These are phyloP conservation scores for Globisporangium yorkense DNA, from an alignment of 352 stramenopile genomes.

Conservation along the genomic window DNA sequence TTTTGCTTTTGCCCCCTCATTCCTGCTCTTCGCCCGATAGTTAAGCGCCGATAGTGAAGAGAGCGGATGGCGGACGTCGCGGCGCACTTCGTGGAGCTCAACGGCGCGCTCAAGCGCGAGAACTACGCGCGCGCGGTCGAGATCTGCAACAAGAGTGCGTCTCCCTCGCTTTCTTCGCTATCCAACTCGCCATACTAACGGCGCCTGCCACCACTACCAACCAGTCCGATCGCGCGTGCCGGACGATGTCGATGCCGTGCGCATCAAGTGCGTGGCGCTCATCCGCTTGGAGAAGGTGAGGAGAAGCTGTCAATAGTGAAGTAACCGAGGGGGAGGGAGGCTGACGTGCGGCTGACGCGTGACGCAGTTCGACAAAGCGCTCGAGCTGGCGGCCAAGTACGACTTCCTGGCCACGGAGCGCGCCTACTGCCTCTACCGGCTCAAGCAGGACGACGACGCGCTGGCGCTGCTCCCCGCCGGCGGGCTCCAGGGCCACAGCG, in stretches of 20 bases:
- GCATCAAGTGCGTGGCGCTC: slow-evolving; percentile 78
- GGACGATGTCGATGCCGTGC: slow-evolving; percentile 70
- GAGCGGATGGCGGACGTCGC: slow-evolving; percentile 24
- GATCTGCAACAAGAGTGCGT: slow-evolving; percentile 85
- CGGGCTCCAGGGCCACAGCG: slow-evolving; percentile 25
- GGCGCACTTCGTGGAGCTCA: slow-evolving; percentile 71
- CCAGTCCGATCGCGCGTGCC: slow-evolving; percentile 68
- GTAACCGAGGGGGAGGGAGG: neutral
- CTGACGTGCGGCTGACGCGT: neutral
- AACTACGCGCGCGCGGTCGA: slow-evolving; percentile 76
- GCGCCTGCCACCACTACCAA: neutral
- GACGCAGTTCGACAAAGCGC: slow-evolving; percentile 73
- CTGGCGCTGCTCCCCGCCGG: slow-evolving; percentile 28
- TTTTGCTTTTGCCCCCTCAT: no score
- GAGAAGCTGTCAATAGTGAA: neutral
- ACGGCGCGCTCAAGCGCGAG: slow-evolving; percentile 64
- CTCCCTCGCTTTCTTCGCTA: neutral
- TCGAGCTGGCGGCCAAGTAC: slow-evolving; percentile 73
- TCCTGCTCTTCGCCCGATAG: neutral
- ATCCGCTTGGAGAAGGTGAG: slow-evolving; percentile 74
- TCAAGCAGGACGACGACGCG: slow-evolving; percentile 69
- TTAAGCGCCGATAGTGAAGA: no score
- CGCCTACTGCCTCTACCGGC: slow-evolving; percentile 77
- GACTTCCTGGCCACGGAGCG: slow-evolving; percentile 55
- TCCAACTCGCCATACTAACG: neutral